A percentile compares a stretch with the other conserved stretches of the same genome.
phyloP scores from a whole-genome alignment of 1,284 basidiomycete genomes.

The Trametes polyzona region DNA sequence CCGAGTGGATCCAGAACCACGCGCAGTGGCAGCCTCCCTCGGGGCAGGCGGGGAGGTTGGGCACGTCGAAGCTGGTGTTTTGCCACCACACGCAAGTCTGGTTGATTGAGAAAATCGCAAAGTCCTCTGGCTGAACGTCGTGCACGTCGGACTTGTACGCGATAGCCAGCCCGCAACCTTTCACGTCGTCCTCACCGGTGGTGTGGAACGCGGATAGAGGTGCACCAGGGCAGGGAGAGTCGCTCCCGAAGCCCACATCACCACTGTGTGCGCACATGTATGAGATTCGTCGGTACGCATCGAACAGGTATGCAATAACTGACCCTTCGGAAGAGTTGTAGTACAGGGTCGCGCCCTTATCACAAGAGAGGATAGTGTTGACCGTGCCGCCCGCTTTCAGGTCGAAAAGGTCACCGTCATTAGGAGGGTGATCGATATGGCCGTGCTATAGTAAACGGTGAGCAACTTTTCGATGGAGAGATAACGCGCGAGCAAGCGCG shows the following conservation, averaged over 20 bases:
- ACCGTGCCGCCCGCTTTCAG: slow-evolving; percentile 57
- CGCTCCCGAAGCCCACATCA: slow-evolving; percentile 45
- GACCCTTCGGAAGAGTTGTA: slow-evolving; percentile 48
- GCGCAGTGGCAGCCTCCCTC: slow-evolving; percentile 67
- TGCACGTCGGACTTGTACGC: slow-evolving; percentile 65
- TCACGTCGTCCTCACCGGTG: slow-evolving; percentile 53
- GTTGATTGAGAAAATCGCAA: slow-evolving; percentile 75
- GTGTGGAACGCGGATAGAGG: slow-evolving; percentile 54
- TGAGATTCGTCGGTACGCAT: not conserved
- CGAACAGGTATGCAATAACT: not conserved
- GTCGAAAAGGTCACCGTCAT: slow-evolving; percentile 56
- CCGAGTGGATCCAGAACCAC: slow-evolving; percentile 75
- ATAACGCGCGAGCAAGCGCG: not conserved
- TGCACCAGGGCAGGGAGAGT: slow-evolving; percentile 55
- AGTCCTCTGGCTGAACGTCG: slow-evolving; percentile 63
- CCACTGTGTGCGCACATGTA: slow-evolving; percentile 37
- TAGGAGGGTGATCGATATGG: slow-evolving; percentile 59
- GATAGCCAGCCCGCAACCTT: slow-evolving; percentile 71
- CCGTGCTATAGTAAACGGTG: slow-evolving; percentile 43
- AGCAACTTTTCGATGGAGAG: not conserved
- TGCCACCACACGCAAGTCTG: slow-evolving; percentile 73
- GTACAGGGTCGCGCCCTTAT: slow-evolving; percentile 58
- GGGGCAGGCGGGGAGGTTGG: slow-evolving; percentile 72
- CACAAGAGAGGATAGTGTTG: slow-evolving; percentile 57
- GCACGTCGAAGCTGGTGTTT: slow-evolving; percentile 68